Conservation (phyloP, 352 stramenopile species). For the Albugo candida region DNA sequence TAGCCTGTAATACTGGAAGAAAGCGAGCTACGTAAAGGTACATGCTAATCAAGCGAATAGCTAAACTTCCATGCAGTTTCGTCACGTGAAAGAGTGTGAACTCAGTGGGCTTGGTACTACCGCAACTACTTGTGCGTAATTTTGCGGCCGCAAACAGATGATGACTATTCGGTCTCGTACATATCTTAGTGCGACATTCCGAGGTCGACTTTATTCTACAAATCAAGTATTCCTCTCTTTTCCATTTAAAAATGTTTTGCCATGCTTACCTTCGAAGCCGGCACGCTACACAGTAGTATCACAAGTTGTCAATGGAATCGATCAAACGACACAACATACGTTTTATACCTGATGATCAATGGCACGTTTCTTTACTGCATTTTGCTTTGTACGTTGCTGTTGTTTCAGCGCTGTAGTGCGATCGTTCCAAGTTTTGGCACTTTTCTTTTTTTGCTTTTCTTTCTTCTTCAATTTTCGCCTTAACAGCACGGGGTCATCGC, state of each 20-base stretch:
- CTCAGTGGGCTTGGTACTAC: neutral
- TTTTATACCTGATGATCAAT: conserved; percentile 22
- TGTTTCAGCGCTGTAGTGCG: conserved; percentile 32
- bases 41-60: too few species aligned
- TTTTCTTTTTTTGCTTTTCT: conserved; percentile 63
- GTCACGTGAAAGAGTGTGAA: neutral
- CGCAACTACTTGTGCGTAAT: neutral
- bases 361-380: conserved; percentile 18
- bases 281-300: conserved; percentile 18
- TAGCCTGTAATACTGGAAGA: too few species aligned
- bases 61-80: too few species aligned
- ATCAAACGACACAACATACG: neutral
- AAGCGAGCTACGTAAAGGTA: too few species aligned
- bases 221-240: conserved; percentile 18
- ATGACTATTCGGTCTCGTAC: neutral
- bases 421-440: conserved; percentile 40
- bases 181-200: neutral
- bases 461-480: conserved; percentile 72
- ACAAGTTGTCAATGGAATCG: neutral
- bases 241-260: conserved; percentile 44
- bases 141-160: neutral
- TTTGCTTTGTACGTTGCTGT: conserved; percentile 2
- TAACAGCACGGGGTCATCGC: conserved; percentile 62
- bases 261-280: conserved; percentile 70
- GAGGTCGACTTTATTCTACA: neutral